Conservation (phyloP, 768 basidiomycete species). For the Erythrobasidium yunnanense region DNA sequence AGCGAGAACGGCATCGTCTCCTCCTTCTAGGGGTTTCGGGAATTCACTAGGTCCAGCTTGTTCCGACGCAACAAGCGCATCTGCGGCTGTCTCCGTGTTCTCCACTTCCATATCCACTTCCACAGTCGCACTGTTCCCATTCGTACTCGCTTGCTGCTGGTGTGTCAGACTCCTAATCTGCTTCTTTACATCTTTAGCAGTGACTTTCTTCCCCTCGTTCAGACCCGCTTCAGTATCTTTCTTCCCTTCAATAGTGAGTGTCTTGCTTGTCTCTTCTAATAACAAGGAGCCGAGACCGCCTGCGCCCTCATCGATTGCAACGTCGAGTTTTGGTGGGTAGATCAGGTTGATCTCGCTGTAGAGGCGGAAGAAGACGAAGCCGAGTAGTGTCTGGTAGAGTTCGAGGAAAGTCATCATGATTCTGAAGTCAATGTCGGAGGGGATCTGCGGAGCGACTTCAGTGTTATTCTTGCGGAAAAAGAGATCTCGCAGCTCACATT, state of each 20-base stretch:
- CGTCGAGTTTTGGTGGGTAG: conserved; percentile 87
- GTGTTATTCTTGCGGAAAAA: conserved; percentile 4
- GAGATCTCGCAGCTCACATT: conserved; percentile 49
- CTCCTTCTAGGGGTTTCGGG: conserved; percentile 34
- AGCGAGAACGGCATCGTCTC: conserved; percentile 38
- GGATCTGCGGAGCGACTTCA: conserved; percentile 52
- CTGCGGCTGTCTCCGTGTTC: too few species aligned
- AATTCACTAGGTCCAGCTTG: conserved; percentile 39
- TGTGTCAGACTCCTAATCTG: conserved; percentile 36
- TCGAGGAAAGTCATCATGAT: conserved; percentile 98
- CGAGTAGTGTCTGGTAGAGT: conserved; percentile 89
- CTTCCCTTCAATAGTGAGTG: conserved; percentile 36
- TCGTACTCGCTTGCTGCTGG: conserved; percentile 27
- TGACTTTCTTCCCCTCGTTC: conserved; percentile 43
- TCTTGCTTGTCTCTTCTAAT: conserved; percentile 48
- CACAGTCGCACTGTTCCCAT: conserved; percentile 33
- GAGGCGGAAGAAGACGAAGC: conserved; percentile 95
- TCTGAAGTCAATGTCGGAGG: conserved; percentile 87
- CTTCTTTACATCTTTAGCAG: conserved; percentile 53
- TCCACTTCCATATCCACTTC: conserved; percentile 35
- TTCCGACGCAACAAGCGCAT: too few species aligned
- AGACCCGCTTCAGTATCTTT: conserved; percentile 43
- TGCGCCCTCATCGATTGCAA: conserved; percentile 63
- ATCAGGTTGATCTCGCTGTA: conserved; percentile 84
- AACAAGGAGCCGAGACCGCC: conserved; percentile 82